Evolutionary conservation across 306 rosid species (phyloP).

Genomic region (Begonia fuchsioides): DNA sequence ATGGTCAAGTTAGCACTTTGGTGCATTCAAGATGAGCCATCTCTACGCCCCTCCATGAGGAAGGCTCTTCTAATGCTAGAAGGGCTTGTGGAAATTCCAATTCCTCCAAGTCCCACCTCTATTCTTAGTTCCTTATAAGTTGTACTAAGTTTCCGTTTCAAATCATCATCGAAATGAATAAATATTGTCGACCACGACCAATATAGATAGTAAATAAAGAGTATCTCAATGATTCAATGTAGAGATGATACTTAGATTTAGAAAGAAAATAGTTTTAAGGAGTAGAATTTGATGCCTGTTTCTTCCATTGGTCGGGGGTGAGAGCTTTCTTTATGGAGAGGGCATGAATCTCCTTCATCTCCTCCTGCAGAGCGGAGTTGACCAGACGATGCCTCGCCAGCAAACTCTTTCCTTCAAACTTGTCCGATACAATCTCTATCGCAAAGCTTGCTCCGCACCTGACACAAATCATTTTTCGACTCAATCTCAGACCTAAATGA

Average conservation of each 20-base stretch:
- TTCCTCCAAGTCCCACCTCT: not conserved
- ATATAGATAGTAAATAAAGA: too few relatives aligned
- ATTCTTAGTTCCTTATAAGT: not conserved
- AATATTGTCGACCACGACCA: too few relatives aligned
- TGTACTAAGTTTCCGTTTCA: too few relatives aligned
- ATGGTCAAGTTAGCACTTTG: slow-evolving; percentile 14
- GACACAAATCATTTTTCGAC: not conserved
- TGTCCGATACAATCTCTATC: slow-evolving; percentile 60
- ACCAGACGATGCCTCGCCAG: slow-evolving; percentile 86
- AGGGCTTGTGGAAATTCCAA: not conserved
- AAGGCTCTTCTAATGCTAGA: not conserved
- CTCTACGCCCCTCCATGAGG: slow-evolving; percentile 8
- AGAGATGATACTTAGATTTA: too few relatives aligned
- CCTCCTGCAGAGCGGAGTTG: slow-evolving; percentile 65
- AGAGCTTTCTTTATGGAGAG: slow-evolving; percentile 79
- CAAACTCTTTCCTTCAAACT: slow-evolving; percentile 78
- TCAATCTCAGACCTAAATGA: too few relatives aligned
- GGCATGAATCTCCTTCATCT: slow-evolving; percentile 89
- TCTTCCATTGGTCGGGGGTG: slow-evolving; percentile 90
- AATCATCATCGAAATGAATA: too few relatives aligned
- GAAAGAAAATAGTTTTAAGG: too few relatives aligned
- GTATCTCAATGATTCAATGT: too few relatives aligned
- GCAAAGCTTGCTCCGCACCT: slow-evolving; percentile 84
- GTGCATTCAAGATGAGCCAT: slow-evolving; percentile 20
- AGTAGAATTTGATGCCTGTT: slow-evolving; percentile 21